Base-by-base conservation (phyloP, 73 alveolate genomes). In the Breviolum minutum region DNA sequence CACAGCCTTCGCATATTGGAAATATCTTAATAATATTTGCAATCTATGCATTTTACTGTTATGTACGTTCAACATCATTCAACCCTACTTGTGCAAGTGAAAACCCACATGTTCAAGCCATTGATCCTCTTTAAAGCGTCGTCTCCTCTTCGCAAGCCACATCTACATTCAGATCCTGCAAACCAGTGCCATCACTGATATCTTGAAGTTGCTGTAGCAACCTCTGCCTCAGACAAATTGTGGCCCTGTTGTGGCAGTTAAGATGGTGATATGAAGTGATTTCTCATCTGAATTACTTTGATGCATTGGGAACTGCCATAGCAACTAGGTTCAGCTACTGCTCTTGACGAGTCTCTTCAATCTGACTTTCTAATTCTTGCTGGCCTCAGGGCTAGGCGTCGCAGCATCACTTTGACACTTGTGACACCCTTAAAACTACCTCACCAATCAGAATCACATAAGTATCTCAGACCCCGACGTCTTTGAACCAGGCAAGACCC, bases 141-240 rank as follows among this genome's bases (percentile, higher is more conserved):
- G 40, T 12, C 60, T 10, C 86, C 86, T 77, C 86, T 63, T 77
- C 86, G 16, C 63, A 77, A 30, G 86, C 86, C 22, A 20, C 86
- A 29, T 77, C 86, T 29, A 63, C 63, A 77, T 29, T n/a, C 63
- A 29, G 86, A 77, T 77, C 86, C 30, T 71, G 82, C 7, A 12
- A 30, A 61, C 71, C 92, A 10, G 92, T 86, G 30, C 94, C 94
- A 27, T 62, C 94, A 17, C 63, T 63, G 30, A 92, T 30, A 29
- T 92, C 98, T 64, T 92, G 98, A n/a, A 92, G 87, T 16, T 92
- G 98, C 79, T 74, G 89, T 7, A 92, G 90, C 77, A 92, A 90
- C 79, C 98, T 83, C 48, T 63, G 98, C 96, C 96, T 89, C 66
- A 29, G 88, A 11, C 81, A 7, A 17, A 48, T 14, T 19, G 24